Evolutionary conservation across 306 rosid genomes (phyloP).

Genomic region (Cotoneaster glaucophyllus): DNA sequence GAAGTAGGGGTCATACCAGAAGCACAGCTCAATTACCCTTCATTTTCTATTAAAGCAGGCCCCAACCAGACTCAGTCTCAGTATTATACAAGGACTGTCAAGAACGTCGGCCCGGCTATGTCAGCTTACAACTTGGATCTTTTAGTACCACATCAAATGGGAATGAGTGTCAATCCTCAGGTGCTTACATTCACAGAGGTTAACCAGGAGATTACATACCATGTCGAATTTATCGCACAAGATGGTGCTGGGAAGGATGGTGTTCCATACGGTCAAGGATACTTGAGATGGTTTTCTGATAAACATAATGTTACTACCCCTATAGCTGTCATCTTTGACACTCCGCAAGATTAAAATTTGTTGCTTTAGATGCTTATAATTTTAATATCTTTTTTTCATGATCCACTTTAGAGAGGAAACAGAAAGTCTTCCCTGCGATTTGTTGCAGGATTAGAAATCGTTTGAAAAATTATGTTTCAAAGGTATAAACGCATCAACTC

Average conservation of each 20-base stretch:
- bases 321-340: slow-evolving; percentile 17
- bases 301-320: slow-evolving; percentile 35
- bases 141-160: slow-evolving; percentile 20
- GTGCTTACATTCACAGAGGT: slow-evolving; percentile 7
- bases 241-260: neutral
- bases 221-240: slow-evolving; percentile 17
- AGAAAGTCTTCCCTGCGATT: too few relatives aligned
- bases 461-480: too few relatives aligned
- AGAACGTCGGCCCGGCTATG: slow-evolving; percentile 40
- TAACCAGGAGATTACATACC: slow-evolving; percentile 7
- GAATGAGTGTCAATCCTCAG: slow-evolving; percentile 14
- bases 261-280: slow-evolving; percentile 28
- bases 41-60: slow-evolving; percentile 22
- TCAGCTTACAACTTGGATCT: slow-evolving; percentile 21
- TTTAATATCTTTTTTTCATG: too few relatives aligned
- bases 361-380: too few relatives aligned
- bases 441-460: too few relatives aligned
- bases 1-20: slow-evolving; percentile 10
- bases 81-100: slow-evolving; percentile 31
- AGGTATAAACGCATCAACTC: too few relatives aligned
- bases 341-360: too few relatives aligned
- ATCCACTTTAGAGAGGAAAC: too few relatives aligned
- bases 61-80: slow-evolving; percentile 19
- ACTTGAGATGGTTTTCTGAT: slow-evolving; percentile 33
- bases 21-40: slow-evolving; percentile 46